phyloP scores from a whole-genome alignment of 495 filamentous ascomycete species.

The Aspergillus sclerotiicarbonarius region DNA sequence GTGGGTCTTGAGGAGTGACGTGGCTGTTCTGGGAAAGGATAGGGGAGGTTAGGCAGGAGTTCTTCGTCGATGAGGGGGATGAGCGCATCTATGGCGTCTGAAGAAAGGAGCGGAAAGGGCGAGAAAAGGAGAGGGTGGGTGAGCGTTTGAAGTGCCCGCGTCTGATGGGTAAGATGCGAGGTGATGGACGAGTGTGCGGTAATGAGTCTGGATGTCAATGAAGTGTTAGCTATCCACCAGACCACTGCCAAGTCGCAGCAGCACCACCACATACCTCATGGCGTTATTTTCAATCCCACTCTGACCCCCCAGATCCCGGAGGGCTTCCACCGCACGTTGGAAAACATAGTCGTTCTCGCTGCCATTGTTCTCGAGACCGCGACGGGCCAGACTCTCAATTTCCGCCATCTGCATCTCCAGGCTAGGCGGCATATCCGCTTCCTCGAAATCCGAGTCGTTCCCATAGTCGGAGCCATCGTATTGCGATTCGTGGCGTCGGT shows the following conservation, averaged over 20 bases:
- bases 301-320: constrained; percentile 80
- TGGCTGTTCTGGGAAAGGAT: constrained; percentile 50
- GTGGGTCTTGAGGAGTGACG: constrained; percentile 46
- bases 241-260: background rate
- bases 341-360: constrained; percentile 67
- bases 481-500: constrained; percentile 48
- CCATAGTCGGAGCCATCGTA: constrained; percentile 61
- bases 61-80: constrained; percentile 62
- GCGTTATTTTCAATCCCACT: constrained; percentile 75
- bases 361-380: constrained; percentile 71
- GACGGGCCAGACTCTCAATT: constrained; percentile 69
- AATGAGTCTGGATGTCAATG: constrained; percentile 59
- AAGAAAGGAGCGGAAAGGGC: constrained; percentile 54
- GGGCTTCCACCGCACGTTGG: constrained; percentile 64
- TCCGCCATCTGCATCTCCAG: constrained; percentile 74
- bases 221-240: constrained; percentile 14
- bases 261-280: constrained; percentile 57
- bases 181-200: constrained; percentile 84
- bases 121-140: constrained; percentile 63
- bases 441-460: constrained; percentile 69
- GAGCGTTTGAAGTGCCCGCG: constrained; percentile 75
- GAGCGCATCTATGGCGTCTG: constrained; percentile 64
- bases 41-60: constrained; percentile 46
- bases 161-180: constrained; percentile 81
- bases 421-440: constrained; percentile 66